Evolutionary conservation across 192 early-diverging fungal genomes (phyloP).

Genomic region (Phlyctochytrium bullatum): DNA sequence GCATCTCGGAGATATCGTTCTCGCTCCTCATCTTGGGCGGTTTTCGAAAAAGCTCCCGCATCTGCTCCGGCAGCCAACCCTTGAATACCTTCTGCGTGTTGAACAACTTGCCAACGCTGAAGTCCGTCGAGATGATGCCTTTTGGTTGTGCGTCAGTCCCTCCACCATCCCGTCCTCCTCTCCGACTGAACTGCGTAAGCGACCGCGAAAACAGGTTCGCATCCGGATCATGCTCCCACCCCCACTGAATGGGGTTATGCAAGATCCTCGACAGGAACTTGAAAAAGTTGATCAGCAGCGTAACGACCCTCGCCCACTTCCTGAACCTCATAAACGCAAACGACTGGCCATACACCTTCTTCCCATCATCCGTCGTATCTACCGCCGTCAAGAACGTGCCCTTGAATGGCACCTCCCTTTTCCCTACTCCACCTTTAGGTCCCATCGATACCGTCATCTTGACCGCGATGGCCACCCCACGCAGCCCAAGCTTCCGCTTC

Average conservation of each 20-base stretch:
- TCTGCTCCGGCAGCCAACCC: constrained; percentile 31
- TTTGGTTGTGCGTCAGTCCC: constrained; percentile 4
- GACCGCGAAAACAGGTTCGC: constrained; percentile 16
- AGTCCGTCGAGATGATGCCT: constrained; percentile 24
- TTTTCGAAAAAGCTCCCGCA: constrained; percentile 37
- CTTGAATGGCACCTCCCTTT: neutral
- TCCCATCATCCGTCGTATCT: neutral
- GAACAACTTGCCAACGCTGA: constrained; percentile 38
- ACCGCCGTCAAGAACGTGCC: constrained; percentile 1
- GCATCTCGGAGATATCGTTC: constrained; percentile 30
- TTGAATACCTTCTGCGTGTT: constrained; percentile 30
- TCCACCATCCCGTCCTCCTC: neutral
- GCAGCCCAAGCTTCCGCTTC: neutral
- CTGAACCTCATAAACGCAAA: constrained; percentile 20
- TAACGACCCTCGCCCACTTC: constrained; percentile 31
- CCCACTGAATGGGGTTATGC: constrained; percentile 45
- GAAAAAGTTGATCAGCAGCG: constrained; percentile 29
- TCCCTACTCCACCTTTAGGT: neutral
- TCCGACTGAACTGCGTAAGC: neutral
- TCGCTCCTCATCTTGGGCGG: constrained; percentile 13
- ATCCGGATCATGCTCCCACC: constrained; percentile 43
- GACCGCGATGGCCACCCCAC: neutral
- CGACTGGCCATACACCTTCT: neutral
- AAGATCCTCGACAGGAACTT: constrained; percentile 42
- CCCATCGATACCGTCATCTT: neutral